A percentile compares a stretch with the other conserved stretches of the same genome.
These are phyloP conservation scores for Fraxinus velutina DNA, from an alignment of 305 asterid genomes.

Conservation along the genomic window DNA sequence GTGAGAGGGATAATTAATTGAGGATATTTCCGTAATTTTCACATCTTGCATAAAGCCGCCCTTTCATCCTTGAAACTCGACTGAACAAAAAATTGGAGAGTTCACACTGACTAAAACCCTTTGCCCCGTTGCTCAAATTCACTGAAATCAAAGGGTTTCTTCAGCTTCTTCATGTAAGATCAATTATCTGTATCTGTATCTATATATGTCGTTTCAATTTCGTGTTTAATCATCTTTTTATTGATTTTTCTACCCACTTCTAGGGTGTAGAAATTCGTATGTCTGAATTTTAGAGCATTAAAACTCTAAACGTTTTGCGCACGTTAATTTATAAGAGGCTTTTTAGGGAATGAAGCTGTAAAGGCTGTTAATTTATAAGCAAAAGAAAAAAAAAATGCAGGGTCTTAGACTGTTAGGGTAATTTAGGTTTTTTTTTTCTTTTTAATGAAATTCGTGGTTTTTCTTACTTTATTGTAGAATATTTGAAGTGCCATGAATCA, in stretches of 20 bases:
- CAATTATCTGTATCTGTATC: background rate
- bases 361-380: background rate
- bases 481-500: constrained; percentile 42
- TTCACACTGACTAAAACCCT: background rate
- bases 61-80: background rate
- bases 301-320: background rate
- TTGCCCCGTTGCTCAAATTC: background rate
- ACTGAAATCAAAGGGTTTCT: constrained; percentile 4
- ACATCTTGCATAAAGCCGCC: background rate
- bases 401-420: background rate
- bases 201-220: background rate
- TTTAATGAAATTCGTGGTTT: background rate
- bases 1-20: background rate
- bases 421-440: background rate
- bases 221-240: background rate
- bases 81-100: background rate
- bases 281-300: background rate
- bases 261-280: background rate
- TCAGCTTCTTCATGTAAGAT: constrained; percentile 13
- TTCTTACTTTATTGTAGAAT: background rate
- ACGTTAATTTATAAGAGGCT: background rate
- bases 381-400: background rate
- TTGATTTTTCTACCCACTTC: background rate
- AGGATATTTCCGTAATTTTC: background rate
- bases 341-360: background rate